These are phyloP conservation scores for Ceratocystis ficicola DNA, from an alignment of 2,329 filamentous ascomycete genomes.

Conservation along the genomic window DNA sequence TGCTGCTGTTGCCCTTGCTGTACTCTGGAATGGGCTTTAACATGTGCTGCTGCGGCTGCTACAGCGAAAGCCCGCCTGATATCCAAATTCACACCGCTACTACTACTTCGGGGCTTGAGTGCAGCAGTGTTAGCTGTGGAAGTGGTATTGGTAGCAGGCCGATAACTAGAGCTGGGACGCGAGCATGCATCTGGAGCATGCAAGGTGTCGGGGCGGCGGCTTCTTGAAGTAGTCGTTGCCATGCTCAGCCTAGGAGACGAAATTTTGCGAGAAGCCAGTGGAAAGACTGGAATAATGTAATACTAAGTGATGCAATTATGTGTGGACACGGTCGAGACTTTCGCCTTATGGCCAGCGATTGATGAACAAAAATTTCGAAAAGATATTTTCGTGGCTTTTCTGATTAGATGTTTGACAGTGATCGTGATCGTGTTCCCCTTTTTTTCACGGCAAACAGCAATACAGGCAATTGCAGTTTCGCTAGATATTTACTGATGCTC, in stretches of 20 bases:
- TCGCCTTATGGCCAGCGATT: not conserved
- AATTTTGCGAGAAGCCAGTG: slow-evolving; percentile 7
- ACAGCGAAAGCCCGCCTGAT: slow-evolving; percentile 21
- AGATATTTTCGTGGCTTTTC: not conserved
- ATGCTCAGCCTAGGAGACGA: slow-evolving; percentile 1
- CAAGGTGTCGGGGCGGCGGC: slow-evolving; percentile 12
- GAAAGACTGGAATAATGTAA: not conserved
- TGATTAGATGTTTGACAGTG: not conserved
- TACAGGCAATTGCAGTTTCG: not conserved
- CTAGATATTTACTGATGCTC: not conserved
- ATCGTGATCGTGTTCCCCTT: not conserved
- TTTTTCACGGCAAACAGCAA: not conserved
- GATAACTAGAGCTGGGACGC: slow-evolving; percentile 14
- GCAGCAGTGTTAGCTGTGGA: slow-evolving; percentile 1
- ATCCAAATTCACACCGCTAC: slow-evolving; percentile 19
- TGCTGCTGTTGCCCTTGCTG: not conserved
- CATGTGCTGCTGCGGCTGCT: slow-evolving; percentile 13
- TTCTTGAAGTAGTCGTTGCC: slow-evolving; percentile 18
- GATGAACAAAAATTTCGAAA: not conserved
- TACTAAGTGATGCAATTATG: not conserved
- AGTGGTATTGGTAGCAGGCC: slow-evolving; percentile 5
- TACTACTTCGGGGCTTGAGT: slow-evolving; percentile 13
- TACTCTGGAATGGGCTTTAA: slow-evolving; percentile 10
- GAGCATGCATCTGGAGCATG: slow-evolving; percentile 17
- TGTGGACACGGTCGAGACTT: not conserved